phyloP scores from a whole-genome alignment of 2,329 filamentous ascomycete genomes.

The Ophiostoma sp. region DNA sequence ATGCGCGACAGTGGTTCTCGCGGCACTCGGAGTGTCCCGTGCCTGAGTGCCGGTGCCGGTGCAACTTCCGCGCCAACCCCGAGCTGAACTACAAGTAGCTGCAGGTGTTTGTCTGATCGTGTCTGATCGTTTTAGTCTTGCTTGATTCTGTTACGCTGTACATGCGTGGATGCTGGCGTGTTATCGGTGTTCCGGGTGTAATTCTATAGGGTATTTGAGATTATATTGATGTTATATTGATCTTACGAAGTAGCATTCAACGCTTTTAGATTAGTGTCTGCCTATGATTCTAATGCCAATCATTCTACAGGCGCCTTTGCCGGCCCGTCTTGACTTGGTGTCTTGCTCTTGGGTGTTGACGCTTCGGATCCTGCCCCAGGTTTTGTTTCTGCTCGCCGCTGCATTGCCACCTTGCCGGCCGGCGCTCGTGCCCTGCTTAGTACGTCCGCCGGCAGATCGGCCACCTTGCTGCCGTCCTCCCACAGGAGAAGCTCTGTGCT shows the following conservation, averaged over 20 bases:
- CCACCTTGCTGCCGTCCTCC: conserved; percentile 60
- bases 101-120: neutral
- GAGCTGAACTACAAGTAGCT: conserved; percentile 48
- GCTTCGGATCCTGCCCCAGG: neutral
- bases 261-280: no score
- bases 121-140: neutral
- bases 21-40: conserved; percentile 62
- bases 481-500: conserved; percentile 51
- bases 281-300: no score
- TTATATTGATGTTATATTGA: neutral
- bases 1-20: conserved; percentile 61
- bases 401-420: conserved; percentile 38
- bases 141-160: neutral
- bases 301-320: no score
- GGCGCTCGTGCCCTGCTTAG: conserved; percentile 41
- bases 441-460: conserved; percentile 59
- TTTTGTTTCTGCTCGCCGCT: neutral
- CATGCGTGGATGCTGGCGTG: no score
- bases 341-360: neutral
- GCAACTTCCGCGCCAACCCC: conserved; percentile 56
- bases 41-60: conserved; percentile 61
- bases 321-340: no score
- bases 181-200: no score
- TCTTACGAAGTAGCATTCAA: neutral
- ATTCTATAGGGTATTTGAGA: no score